Evolutionary conservation across 2,329 filamentous ascomycete species (phyloP).

Genomic region (Aspergillus arachidicola): DNA sequence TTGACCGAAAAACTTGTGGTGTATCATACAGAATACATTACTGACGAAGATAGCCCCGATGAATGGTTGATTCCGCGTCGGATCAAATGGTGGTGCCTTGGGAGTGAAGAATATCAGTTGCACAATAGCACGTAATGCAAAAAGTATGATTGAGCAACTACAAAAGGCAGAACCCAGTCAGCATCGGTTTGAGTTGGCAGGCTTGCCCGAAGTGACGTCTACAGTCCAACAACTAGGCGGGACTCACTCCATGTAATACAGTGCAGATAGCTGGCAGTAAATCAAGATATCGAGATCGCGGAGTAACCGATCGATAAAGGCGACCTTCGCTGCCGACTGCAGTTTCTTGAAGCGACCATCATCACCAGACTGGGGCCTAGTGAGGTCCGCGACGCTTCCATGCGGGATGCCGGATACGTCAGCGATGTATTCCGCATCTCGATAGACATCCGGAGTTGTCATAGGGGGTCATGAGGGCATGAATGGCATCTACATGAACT

Average conservation of each 20-base stretch:
- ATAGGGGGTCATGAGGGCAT: slow-evolving; percentile 50
- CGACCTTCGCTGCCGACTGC: slow-evolving; percentile 44
- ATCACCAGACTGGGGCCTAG: slow-evolving; percentile 18
- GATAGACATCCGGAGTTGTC: slow-evolving; percentile 48
- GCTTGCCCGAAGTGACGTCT: background rate
- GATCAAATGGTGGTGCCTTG: slow-evolving; percentile 56
- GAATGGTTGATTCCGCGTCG: slow-evolving; percentile 55
- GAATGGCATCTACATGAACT: slow-evolving; percentile 22
- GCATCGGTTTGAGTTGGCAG: background rate
- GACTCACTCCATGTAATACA: slow-evolving; percentile 66
- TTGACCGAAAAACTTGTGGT: slow-evolving; percentile 58
- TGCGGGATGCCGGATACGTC: slow-evolving; percentile 46
- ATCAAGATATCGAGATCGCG: slow-evolving; percentile 61
- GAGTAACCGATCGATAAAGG: slow-evolving; percentile 58
- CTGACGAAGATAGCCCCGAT: slow-evolving; percentile 56
- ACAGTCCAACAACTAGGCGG: slow-evolving; percentile 2
- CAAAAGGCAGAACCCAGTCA: slow-evolving; percentile 2
- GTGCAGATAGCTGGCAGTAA: slow-evolving; percentile 62
- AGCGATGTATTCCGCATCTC: slow-evolving; percentile 51
- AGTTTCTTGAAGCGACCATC: slow-evolving; percentile 36
- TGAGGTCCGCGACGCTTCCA: slow-evolving; percentile 26
- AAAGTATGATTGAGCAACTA: slow-evolving; percentile 62
- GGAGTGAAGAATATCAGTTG: slow-evolving; percentile 63
- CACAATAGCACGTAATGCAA: slow-evolving; percentile 56
- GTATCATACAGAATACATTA: slow-evolving; percentile 59